These are phyloP conservation scores for Starmera caribaea DNA, from an alignment of 805 yeast species.

Conservation along the genomic window DNA sequence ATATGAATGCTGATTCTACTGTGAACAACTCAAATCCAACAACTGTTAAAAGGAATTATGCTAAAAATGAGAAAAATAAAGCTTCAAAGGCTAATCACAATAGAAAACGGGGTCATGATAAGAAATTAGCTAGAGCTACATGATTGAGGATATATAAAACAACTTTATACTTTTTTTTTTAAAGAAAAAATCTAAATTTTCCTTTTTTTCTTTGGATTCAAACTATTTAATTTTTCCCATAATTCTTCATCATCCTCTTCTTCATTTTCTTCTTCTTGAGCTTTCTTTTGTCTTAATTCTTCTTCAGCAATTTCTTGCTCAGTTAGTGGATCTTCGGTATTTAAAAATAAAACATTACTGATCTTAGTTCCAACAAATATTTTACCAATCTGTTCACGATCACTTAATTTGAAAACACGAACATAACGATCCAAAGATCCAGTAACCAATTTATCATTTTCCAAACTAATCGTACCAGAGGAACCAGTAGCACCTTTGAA, in stretches of 20 bases:
- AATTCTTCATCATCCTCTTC: slow-evolving; percentile 17
- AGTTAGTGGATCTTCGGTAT: slow-evolving; percentile 31
- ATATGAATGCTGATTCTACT: too few relatives aligned
- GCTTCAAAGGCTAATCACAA: slow-evolving; percentile 54
- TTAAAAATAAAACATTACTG: slow-evolving; percentile 39
- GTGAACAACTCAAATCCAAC: slow-evolving; percentile 2
- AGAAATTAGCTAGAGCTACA: slow-evolving; percentile 30
- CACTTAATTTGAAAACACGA: slow-evolving; percentile 57
- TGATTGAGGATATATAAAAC: background rate
- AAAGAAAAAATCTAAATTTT: slow-evolving; percentile 4
- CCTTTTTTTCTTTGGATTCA: slow-evolving; percentile 12
- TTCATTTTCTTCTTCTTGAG: slow-evolving; percentile 29
- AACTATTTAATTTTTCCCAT: slow-evolving; percentile 25
- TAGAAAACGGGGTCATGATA: slow-evolving; percentile 52
- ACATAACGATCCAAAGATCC: slow-evolving; percentile 88
- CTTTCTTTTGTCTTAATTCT: slow-evolving; percentile 19
- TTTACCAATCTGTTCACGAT: slow-evolving; percentile 53
- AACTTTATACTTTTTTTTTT: background rate
- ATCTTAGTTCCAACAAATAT: slow-evolving; percentile 72
- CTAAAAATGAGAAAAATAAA: slow-evolving; percentile 45
- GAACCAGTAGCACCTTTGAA: slow-evolving; percentile 75
- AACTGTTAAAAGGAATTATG: slow-evolving; percentile 24
- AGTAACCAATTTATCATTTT: slow-evolving; percentile 43
- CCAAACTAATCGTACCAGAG: slow-evolving; percentile 26
- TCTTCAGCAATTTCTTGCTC: slow-evolving; percentile 22